phyloP scores from a whole-genome alignment of 1,284 basidiomycete species.

The Thecaphora thlaspeos region DNA sequence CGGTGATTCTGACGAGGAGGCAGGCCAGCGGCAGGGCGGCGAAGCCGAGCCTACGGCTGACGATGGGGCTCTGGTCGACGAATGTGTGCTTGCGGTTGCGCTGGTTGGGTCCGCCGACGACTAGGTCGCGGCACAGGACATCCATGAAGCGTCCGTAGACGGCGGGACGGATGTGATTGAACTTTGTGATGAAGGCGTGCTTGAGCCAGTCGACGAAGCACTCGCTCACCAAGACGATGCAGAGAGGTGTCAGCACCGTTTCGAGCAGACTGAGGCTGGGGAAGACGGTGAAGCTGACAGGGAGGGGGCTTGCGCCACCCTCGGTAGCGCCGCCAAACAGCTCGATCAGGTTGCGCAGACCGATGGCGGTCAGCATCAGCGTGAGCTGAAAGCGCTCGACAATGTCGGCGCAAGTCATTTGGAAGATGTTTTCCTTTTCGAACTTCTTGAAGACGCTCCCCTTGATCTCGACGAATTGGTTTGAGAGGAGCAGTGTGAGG shows the following conservation, averaged over 20 bases:
- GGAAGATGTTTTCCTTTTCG: conserved; percentile 98
- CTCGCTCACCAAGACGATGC: conserved; percentile 87
- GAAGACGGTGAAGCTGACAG: conserved; percentile 57
- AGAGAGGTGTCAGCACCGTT: conserved; percentile 87
- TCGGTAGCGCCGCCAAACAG: conserved; percentile 66
- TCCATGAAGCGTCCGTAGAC: conserved; percentile 96
- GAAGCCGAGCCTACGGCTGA: conserved; percentile 89
- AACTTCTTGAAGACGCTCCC: conserved; percentile 99
- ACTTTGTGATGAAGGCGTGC: conserved; percentile 98
- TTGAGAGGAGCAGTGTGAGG: conserved; percentile 88
- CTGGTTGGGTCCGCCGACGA: conserved; percentile 69
- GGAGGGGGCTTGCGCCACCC: conserved; percentile 65
- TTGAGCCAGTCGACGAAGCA: conserved; percentile 98
- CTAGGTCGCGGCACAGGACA: conserved; percentile 88
- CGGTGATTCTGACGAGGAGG: conserved; percentile 80
- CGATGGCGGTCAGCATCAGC: conserved; percentile 87
- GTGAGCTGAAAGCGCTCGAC: conserved; percentile 94
- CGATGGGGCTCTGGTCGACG: conserved; percentile 91
- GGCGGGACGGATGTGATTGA: conserved; percentile 79
- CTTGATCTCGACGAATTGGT: conserved; percentile 99
- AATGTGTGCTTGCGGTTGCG: conserved; percentile 69
- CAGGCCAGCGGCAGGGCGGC: conserved; percentile 88
- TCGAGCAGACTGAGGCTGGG: conserved; percentile 64
- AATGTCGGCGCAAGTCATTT: conserved; percentile 85
- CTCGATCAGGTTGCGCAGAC: conserved; percentile 92